Evolutionary conservation across 2,329 filamentous ascomycete species (phyloP), one percentile per base, ranked within the genome.

Genomic region (Trichoderma sp.): DNA sequence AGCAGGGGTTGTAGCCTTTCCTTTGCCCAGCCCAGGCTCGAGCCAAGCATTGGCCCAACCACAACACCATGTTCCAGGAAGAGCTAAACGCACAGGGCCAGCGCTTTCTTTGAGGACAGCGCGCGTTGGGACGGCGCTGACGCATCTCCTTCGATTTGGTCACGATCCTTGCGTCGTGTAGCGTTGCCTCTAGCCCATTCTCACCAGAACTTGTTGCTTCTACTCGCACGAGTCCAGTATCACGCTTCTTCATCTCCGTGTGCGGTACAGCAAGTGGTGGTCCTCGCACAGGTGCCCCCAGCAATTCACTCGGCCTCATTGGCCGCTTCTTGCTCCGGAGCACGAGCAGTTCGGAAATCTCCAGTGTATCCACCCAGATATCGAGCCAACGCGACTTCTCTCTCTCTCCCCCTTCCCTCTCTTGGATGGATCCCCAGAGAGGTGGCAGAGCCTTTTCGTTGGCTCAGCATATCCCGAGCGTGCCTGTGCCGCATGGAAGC

Each of bases 91-190:
- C 51, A 52, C 61, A 66, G 49, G 37, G 28, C 24, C 21, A 51
- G 63, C 63, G 37, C 63, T 21, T 66, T 54, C 49, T 21, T 37
- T 51, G 63, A 59, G 54, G 58, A 51, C 63, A 51, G 49, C 63
- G 63, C 63, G 63, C 63, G 63, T 51, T 66, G 63, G 54, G 34
- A 58, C 34, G 32, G 63, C 49, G 39, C 63, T 66, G 56, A 66
- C 63, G 63, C 63, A 66, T 51, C 63, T 66, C 52, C 39, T 66
- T 46, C 54, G 63, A 58, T 66, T 66, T 66, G 54, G 54, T 66
- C 54, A 66, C 63, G 63, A 66, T 66, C 63, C 63, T 59, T 66
- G 63, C 63, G 52, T 51, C 56, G 63, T 66, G 39, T 66, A 66
- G 63, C 63, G 63, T 37, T 54, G 63, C 63, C 39, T 59, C 28